Evolutionary conservation across 176 grass and related monocot genomes (phyloP), one percentile per base, ranked within the genome.

Genomic region (Phyllostachys edulis): DNA sequence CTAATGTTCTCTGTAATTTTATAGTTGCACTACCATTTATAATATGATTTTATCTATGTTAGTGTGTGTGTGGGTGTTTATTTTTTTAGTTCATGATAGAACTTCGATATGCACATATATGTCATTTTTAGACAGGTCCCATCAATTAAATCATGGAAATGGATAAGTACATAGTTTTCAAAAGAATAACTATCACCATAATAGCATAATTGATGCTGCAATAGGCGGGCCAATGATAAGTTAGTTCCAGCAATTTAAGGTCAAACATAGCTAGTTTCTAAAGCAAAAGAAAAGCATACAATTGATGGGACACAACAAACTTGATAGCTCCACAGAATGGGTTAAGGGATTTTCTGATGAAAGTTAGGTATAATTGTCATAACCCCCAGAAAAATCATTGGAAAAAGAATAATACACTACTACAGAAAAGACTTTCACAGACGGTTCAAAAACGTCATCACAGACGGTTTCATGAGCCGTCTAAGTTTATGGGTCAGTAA

Each of bases 141-240:
- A 82, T 71, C 54, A 55, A 85, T 78, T 83, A 78, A 79, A 90
- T 78, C 15, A 32, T 29, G 17, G 73, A 73, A 78, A 67, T 82
- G 56, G 71, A 86, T n/a, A 67, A 90, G 66, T 26, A 82, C 59
- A 82, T 78, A 78, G 79, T 78, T 86, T 82, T 78, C 84, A 77
- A 86, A 75, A 90, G 75, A 67, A 90, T 90, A 84, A 75, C 69
- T 87, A 80, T 87, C 41, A 0, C 68, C 79, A 87, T 79, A 87
- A 83, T 87, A 60, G 17, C 74, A 41, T 78, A 83, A 75, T 87
- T 87, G 89, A 84, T 87, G 85, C 5, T 41, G 23, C 47, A 55
- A 83, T 87, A 68, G 80, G 75, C 80, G 87, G 89, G 76, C 61
- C 84, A 90, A 87, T 90, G 80, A 87, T 87, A 90, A 63, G 89